Evolutionary conservation across 257 asterid genomes (phyloP), one percentile per base, ranked within the genome.

Genomic region (Schizonepeta tenuifolia): DNA sequence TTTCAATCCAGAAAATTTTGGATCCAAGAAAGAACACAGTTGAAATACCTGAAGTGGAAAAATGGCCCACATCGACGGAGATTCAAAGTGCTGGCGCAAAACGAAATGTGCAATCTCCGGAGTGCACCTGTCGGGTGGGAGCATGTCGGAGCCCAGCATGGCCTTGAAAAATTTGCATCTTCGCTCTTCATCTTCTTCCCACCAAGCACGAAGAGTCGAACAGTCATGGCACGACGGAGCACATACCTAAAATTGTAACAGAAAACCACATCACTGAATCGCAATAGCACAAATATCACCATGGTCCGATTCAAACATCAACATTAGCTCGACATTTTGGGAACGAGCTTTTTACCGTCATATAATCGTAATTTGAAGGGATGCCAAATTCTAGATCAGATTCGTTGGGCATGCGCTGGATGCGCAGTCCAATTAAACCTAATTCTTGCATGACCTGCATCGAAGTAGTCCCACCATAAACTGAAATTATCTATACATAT

Each of bases 161-260:
- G 83, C 69, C 77, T 83, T 78, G 83, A 87, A 88, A 71, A 56
- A 94, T 49, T 85, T 80, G 26, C 74, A 76, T 61, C 98, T 86
- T 65, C 96, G 84, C 54, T 87, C 98, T 65, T 86, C 98, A 54
- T 94, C 97, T 83, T 94, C 99, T 86, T 94, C 98, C 99, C 99
- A 94, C 99, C 99, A 94, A 41, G 97, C 99, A 50, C 98, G 96
- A 17, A 95, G 87, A 41, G 99, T 90, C 60, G 98, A 91, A 60
- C 99, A 91, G 81, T 94, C 99, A 31, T 94, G 98, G 74, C 99
- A 94, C 9, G 99, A 94, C 44, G 98, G 99, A 74, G 99, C 99
- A 77, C 90, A 84, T n/a, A 94, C 98, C 99, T 93, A 46, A 58
- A 74, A 44, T 10, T n/a, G 41, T 9, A 18, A 41, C 7, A 62